Evolutionary conservation across 768 basidiomycete species (phyloP).

Genomic region (Dioszegia aurantiaca): DNA sequence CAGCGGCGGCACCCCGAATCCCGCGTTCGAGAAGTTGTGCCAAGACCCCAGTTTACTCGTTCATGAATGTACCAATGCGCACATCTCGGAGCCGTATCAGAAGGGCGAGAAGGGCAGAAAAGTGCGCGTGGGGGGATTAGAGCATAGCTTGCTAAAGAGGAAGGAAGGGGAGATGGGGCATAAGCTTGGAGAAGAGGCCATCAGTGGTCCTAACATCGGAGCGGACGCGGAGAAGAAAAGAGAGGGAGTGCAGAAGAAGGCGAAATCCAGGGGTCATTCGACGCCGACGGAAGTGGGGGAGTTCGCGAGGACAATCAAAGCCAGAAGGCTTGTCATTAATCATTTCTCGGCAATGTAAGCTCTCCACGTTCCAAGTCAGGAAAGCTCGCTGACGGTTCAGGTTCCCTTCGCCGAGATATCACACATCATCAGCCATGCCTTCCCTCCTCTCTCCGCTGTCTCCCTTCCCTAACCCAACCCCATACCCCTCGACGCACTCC

Average conservation of each 20-base stretch:
- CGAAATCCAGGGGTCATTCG: conserved; percentile 47
- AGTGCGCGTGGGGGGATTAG: conserved; percentile 60
- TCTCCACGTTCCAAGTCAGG: background rate
- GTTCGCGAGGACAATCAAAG: conserved; percentile 40
- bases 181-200: conserved; percentile 17
- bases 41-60: conserved; percentile 46
- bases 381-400: conserved; percentile 13
- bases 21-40: conserved; percentile 34
- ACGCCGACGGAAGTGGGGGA: conserved; percentile 45
- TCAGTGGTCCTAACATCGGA: background rate
- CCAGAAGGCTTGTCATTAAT: conserved; percentile 45
- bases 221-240: conserved; percentile 26
- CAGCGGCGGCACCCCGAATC: conserved; percentile 42
- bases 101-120: conserved; percentile 63
- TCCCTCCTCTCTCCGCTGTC: conserved; percentile 38
- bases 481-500: conserved; percentile 14
- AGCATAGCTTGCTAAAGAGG: conserved; percentile 52
- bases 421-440: conserved; percentile 36
- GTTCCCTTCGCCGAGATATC: conserved; percentile 47
- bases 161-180: conserved; percentile 26
- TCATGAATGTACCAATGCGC: conserved; percentile 52
- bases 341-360: conserved; percentile 52
- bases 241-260: conserved; percentile 34
- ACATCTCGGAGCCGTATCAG: conserved; percentile 60
- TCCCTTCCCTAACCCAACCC: conserved; percentile 36